phyloP scores from a whole-genome alignment of 1,284 basidiomycete genomes.

The Pholiota adiposa region DNA sequence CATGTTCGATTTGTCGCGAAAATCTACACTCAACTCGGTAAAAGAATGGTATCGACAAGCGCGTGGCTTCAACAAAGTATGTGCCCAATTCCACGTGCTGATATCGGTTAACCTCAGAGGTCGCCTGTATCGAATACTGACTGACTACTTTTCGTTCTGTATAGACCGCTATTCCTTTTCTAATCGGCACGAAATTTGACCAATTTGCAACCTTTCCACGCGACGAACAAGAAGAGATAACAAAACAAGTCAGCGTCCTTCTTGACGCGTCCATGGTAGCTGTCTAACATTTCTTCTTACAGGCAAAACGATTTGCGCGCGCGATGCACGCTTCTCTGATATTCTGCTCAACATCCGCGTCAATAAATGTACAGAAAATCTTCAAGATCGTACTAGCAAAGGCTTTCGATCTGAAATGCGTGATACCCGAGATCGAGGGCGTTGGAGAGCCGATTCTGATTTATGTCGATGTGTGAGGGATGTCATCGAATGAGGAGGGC shows the following conservation, averaged over 20 bases:
- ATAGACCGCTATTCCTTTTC: slow-evolving; percentile 93
- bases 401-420: slow-evolving; percentile 91
- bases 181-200: slow-evolving; percentile 98
- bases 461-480: slow-evolving; percentile 83
- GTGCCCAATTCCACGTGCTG: neutral
- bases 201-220: slow-evolving; percentile 93
- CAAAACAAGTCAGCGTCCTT: slow-evolving; percentile 77
- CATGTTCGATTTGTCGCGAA: slow-evolving; percentile 99
- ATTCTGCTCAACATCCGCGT: slow-evolving; percentile 97
- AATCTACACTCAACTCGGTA: slow-evolving; percentile 95
- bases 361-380: slow-evolving; percentile 99
- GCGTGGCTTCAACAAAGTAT: slow-evolving; percentile 95
- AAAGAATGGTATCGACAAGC: slow-evolving; percentile 99
- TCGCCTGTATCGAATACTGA: neutral
- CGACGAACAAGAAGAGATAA: slow-evolving; percentile 99
- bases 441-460: slow-evolving; percentile 92
- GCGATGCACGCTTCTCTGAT: slow-evolving; percentile 99
- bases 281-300: slow-evolving; percentile 6
- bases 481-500: neutral
- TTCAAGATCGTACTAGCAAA: slow-evolving; percentile 96
- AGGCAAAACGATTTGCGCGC: slow-evolving; percentile 95
- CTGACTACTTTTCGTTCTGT: neutral
- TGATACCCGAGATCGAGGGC: slow-evolving; percentile 95
- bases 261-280: neutral
- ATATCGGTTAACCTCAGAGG: neutral